A percentile compares a stretch with the other conserved stretches of the same genome.
Conservation (phyloP, 306 rosid genomes). For the Lablab purpureus region DNA sequence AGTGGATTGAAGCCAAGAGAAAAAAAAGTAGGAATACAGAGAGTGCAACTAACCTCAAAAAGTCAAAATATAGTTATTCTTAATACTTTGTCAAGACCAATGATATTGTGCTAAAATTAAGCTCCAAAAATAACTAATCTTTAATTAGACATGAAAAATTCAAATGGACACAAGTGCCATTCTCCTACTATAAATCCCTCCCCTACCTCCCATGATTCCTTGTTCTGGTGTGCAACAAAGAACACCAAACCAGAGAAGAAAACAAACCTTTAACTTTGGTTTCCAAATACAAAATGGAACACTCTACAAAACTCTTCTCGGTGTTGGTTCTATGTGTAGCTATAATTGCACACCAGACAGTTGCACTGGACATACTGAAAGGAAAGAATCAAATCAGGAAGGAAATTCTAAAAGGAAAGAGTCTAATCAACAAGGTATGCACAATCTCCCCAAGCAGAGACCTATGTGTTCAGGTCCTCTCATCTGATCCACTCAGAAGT, state of each 20-base stretch:
- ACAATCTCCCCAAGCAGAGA: neutral
- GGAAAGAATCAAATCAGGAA: too few relatives aligned
- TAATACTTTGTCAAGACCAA: too few relatives aligned
- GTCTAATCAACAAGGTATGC: slow-evolving; percentile 25
- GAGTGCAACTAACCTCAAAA: too few relatives aligned
- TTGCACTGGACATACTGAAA: neutral
- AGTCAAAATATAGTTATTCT: too few relatives aligned
- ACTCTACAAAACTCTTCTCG: neutral
- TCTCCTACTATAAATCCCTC: neutral
- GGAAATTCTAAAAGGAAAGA: neutral
- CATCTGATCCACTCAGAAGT: neutral
- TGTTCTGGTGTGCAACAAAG: neutral
- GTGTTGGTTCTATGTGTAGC: neutral
- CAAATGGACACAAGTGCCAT: neutral
- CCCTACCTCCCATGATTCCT: fast-evolving
- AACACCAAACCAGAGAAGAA: neutral
- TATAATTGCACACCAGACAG: neutral
- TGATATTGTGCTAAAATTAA: neutral
- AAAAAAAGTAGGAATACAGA: too few relatives aligned
- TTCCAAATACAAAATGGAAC: neutral
- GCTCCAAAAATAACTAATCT: neutral
- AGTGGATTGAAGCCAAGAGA: too few relatives aligned
- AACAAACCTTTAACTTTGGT: neutral
- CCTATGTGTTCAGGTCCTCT: neutral
- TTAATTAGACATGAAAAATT: neutral